Base-by-base conservation (phyloP, 2,329 filamentous ascomycete genomes). In the Clonostachys rosea region DNA sequence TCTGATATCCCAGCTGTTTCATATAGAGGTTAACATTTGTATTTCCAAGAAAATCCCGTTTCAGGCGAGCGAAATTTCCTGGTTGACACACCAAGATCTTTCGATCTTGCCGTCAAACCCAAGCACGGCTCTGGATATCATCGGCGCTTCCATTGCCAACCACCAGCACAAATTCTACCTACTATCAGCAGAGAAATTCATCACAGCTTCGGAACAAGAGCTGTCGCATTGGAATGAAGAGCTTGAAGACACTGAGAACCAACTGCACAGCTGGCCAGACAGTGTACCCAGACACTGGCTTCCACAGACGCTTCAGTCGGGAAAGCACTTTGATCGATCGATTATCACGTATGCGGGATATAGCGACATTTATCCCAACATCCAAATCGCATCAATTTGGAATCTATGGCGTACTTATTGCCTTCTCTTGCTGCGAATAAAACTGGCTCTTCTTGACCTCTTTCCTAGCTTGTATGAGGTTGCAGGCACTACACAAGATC, bases 351-450 rank as follows among this genome's bases (percentile, higher is more conserved):
- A 50, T 43, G 42, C 45, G n/a, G 41, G 49, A 33, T 40, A 43
- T 40, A 50, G 50, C 48, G 50, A 54, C 48, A 46, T 54, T 44
- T 54, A 52, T 42, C 50, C 50, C 17, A 50, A 46, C 30, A 47
- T 50, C 44, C 52, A 54, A 46, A 54, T 54, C 43, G 52, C 52
- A 35, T 52, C 46, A 34, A 50, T 52, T 42, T 54, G 52, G 52
- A 54, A 54, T 45, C 44, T 50, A 43, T 54, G 52, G 51, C 49
- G 49, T 30, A 41, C 47, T 40, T 53, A 42, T 44, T 49, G 45
- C 42, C 47, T 53, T 39, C 46, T 51, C 45, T 36, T 51, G 43
- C 33, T 53, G 47, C 49, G 40, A 42, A 46, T 53, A 43, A 18
- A 45, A 42, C 44, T 51, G 17, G 45, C 50, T 35, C 45, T 53